A percentile compares a stretch with the other conserved stretches of the same genome.
Conservation (phyloP, 306 rosid species). For the Carpinus viminea region DNA sequence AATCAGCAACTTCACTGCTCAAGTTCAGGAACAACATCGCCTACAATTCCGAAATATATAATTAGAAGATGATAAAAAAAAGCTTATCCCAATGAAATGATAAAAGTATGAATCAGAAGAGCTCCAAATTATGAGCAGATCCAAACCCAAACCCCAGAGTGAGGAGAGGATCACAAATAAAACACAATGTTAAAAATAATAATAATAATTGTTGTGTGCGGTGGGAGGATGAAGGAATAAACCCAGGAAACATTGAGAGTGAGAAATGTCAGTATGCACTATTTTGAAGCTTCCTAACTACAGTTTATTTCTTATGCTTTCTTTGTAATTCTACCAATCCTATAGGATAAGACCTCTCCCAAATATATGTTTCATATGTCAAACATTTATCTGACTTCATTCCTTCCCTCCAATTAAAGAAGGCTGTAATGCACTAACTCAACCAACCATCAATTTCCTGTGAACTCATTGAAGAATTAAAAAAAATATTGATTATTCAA, state of each 20-base stretch:
- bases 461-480: background rate
- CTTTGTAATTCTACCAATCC: background rate
- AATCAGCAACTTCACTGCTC: slow-evolving; percentile 53
- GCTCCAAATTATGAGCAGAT: background rate
- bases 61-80: slow-evolving; percentile 11
- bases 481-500: background rate
- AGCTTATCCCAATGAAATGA: background rate
- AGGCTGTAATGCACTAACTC: background rate
- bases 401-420: background rate
- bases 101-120: background rate
- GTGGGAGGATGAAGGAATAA: background rate
- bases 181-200: too few relatives aligned
- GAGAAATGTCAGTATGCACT: background rate
- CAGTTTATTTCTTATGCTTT: background rate
- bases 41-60: slow-evolving; percentile 40
- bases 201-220: too few relatives aligned
- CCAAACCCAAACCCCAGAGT: background rate
- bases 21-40: slow-evolving; percentile 90
- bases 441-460: background rate
- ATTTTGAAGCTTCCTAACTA: background rate
- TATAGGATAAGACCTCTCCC: background rate
- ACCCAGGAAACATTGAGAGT: background rate
- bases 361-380: background rate
- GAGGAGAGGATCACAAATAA: background rate
- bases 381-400: background rate